Evolutionary conservation across 345 rosid species (phyloP).

Genomic region (Euclidium syriacum): DNA sequence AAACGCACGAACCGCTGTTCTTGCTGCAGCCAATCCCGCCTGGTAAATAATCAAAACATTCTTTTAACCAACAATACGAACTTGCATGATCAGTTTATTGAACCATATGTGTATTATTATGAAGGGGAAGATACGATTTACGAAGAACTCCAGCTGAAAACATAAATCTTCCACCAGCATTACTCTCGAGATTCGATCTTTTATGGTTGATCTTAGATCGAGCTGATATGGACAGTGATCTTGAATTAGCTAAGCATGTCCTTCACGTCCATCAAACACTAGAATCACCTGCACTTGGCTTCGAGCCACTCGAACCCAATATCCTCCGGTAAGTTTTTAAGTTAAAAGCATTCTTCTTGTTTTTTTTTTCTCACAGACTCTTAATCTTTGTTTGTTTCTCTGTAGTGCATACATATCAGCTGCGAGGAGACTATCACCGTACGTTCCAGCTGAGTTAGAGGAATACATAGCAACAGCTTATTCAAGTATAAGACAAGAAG

Average conservation of each 20-base stretch:
- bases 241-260: conserved; percentile 92
- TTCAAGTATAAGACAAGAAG: conserved; percentile 92
- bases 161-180: conserved; percentile 95
- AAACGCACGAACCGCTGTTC: conserved; percentile 96
- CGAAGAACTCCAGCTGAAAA: conserved; percentile 97
- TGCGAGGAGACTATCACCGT: conserved; percentile 83
- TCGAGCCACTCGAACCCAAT: conserved; percentile 80
- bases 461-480: conserved; percentile 93
- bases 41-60: no score
- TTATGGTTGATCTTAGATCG: conserved; percentile 94
- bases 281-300: conserved; percentile 94
- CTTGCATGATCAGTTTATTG: not conserved
- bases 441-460: conserved; percentile 77
- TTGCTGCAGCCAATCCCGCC: conserved; percentile 99
- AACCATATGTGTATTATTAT: conserved; percentile 22
- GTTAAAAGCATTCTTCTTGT: not conserved
- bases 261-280: conserved; percentile 83
- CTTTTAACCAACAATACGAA: no score
- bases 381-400: conserved; percentile 24
- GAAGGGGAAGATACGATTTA: conserved; percentile 93
- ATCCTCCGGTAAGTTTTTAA: conserved; percentile 66
- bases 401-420: conserved; percentile 89
- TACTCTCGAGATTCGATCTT: conserved; percentile 89
- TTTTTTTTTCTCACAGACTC: not conserved
- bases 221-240: conserved; percentile 96